Evolutionary conservation across 371 early-diverging fungal genomes (phyloP).

Genomic region (Mucor racemosus): DNA sequence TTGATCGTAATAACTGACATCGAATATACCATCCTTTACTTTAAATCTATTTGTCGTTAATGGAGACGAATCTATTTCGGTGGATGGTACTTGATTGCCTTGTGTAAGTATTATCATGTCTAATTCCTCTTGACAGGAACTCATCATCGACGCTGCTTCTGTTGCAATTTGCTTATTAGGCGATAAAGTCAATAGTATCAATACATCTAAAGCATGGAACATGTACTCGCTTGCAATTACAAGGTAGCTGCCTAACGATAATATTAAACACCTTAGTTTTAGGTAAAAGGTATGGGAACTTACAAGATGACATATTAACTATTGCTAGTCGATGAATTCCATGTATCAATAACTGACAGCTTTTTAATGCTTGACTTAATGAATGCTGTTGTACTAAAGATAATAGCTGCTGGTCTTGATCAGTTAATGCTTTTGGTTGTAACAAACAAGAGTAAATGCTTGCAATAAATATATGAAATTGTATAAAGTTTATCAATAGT

Average conservation of each 20-base stretch:
- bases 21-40: background rate
- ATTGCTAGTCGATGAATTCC: background rate
- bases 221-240: slow-evolving; percentile 3
- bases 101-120: background rate
- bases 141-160: slow-evolving; percentile 11
- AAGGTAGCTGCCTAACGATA: slow-evolving; percentile 12
- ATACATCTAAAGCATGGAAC: slow-evolving; percentile 14
- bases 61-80: background rate
- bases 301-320: slow-evolving; percentile 2
- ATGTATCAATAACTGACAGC: slow-evolving; percentile 11
- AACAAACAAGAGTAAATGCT: slow-evolving; percentile 14
- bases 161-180: slow-evolving; percentile 2
- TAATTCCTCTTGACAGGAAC: background rate
- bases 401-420: slow-evolving; percentile 7
- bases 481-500: slow-evolving; percentile 13
- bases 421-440: slow-evolving; percentile 15
- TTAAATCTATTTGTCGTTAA: background rate
- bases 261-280: no score
- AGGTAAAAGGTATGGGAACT: no score
- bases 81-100: background rate
- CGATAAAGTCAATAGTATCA: background rate
- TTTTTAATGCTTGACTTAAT: slow-evolving; percentile 3
- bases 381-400: slow-evolving; percentile 13
- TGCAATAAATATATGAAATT: slow-evolving; percentile 4
- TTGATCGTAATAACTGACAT: slow-evolving; percentile 11